Base-by-base conservation (phyloP, 2,329 filamentous ascomycete genomes). In the Periconia digitata region DNA sequence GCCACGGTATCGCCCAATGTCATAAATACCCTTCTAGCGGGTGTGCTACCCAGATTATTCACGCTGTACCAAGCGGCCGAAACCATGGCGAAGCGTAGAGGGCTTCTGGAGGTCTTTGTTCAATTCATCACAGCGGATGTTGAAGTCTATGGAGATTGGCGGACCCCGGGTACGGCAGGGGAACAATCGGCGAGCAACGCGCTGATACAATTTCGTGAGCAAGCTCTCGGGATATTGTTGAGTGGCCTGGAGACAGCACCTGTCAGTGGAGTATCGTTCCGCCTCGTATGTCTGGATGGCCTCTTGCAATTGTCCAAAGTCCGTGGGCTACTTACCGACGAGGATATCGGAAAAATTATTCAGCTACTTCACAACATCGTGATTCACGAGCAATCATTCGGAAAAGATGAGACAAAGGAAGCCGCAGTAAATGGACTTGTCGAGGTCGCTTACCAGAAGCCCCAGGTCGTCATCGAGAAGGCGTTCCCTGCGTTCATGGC, bases 401-500 rank as follows among this genome's bases (percentile, higher is more conserved):
- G 79, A 8, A 78, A 80, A 43, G 77, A 80, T 45, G 79, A 84
- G 49, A 70, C 85, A 27, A 82, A 82, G 53, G 75, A 79, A 49
- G 77, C 81, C 51, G 81, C 84, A 6, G 80, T 86, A 50, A 70
- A 74, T 27, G 78, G 79, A 20, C 74, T 88, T 38, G 76, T 82
- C 3, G 79, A 84, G 27, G 78, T 87, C 36, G 85, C 85, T 6
- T 80, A 80, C 50, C 76, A 83, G 50, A 85, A 84, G 57, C 82
- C 84, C 16, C 76, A 79, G 40, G 69, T 85, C 10, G 81, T 87
- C 22, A 80, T 85, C 58, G 79, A 85, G 40, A 83, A 84, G 47
- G 83, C 84, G 0, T 83, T 87, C 58, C 85, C 85, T 21, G 81
- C 81, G 5, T 85, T 87, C 61, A 78, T 87, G 67, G 83, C 84